These are phyloP conservation scores for Colletotrichum sp. DNA, from an alignment of 2,329 filamentous ascomycete species.

Conservation along the genomic window DNA sequence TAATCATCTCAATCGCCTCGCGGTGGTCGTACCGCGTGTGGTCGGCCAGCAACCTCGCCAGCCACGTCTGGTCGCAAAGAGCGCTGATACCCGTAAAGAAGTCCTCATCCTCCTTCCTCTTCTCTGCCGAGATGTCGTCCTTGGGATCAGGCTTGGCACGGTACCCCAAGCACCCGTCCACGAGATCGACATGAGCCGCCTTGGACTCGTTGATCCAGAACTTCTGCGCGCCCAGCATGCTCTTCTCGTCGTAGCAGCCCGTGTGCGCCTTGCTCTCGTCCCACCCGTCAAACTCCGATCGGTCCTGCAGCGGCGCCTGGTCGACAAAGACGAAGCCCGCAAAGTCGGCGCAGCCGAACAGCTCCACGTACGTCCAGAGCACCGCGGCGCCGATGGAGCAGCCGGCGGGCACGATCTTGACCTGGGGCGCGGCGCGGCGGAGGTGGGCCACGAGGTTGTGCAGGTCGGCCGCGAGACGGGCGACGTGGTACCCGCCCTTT, in stretches of 20 bases:
- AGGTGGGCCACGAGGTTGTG: constrained; percentile 33
- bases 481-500: constrained; percentile 42
- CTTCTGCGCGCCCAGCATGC: constrained; percentile 34
- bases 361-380: constrained; percentile 44
- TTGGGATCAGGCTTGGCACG: constrained; percentile 26
- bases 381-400: constrained; percentile 46
- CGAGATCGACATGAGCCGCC: constrained; percentile 33
- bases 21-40: constrained; percentile 47
- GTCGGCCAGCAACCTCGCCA: constrained; percentile 40
- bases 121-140: constrained; percentile 28
- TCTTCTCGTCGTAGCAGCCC: constrained; percentile 42
- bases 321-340: constrained; percentile 41
- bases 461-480: constrained; percentile 42
- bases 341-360: constrained; percentile 37
- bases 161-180: constrained; percentile 40
- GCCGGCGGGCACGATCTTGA: constrained; percentile 36
- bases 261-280: constrained; percentile 33
- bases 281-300: constrained; percentile 34
- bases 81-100: constrained; percentile 39
- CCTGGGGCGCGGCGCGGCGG: background rate
- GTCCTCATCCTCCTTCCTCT: constrained; percentile 31
- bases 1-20: constrained; percentile 39
- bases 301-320: constrained; percentile 45
- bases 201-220: constrained; percentile 26
- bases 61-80: constrained; percentile 39